A percentile compares a stretch with the other conserved stretches of the same genome.
These are phyloP conservation scores for Phaeosphaeriaceae sp. DNA, from an alignment of 2,329 filamentous ascomycete genomes.

Conservation along the genomic window DNA sequence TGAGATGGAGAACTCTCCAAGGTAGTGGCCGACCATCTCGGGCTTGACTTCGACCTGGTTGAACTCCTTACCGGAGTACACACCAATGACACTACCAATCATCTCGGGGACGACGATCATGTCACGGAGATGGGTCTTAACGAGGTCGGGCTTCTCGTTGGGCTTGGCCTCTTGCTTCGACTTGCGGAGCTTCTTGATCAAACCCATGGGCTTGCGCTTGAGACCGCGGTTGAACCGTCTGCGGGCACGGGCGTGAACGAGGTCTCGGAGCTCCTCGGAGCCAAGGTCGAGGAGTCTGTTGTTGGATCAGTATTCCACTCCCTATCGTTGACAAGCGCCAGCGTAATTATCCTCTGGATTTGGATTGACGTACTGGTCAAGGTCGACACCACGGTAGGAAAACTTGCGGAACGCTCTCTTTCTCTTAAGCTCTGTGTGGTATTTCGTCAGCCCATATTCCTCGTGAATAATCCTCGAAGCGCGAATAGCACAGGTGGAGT, in stretches of 20 bases:
- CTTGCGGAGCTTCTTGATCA: slow-evolving; percentile 99
- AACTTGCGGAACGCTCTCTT: slow-evolving; percentile 99
- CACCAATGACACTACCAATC: slow-evolving; percentile 97
- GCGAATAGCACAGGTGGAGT: slow-evolving; percentile 1
- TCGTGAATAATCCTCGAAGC: slow-evolving; percentile 5
- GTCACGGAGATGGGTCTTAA: slow-evolving; percentile 99
- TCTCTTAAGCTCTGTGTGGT: slow-evolving; percentile 87
- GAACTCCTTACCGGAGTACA: slow-evolving; percentile 99
- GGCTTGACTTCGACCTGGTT: slow-evolving; percentile 99
- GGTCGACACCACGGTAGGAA: slow-evolving; percentile 98
- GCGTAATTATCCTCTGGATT: slow-evolving; percentile 1
- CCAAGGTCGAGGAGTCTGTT: slow-evolving; percentile 95
- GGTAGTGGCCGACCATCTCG: slow-evolving; percentile 99
- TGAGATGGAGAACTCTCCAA: slow-evolving; percentile 99
- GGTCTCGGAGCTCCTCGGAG: slow-evolving; percentile 98
- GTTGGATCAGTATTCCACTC: slow-evolving; percentile 25
- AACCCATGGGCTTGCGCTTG: slow-evolving; percentile 99
- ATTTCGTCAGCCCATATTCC: slow-evolving; percentile 34
- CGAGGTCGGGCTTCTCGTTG: slow-evolving; percentile 99
- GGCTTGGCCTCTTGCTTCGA: slow-evolving; percentile 65
- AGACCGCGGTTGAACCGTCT: slow-evolving; percentile 99
- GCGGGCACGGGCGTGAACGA: slow-evolving; percentile 98
- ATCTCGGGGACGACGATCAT: slow-evolving; percentile 99
- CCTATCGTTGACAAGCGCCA: not conserved
- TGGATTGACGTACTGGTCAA: slow-evolving; percentile 83